Base-by-base conservation (phyloP, 306 rosid species). In the Fagus crenata region DNA sequence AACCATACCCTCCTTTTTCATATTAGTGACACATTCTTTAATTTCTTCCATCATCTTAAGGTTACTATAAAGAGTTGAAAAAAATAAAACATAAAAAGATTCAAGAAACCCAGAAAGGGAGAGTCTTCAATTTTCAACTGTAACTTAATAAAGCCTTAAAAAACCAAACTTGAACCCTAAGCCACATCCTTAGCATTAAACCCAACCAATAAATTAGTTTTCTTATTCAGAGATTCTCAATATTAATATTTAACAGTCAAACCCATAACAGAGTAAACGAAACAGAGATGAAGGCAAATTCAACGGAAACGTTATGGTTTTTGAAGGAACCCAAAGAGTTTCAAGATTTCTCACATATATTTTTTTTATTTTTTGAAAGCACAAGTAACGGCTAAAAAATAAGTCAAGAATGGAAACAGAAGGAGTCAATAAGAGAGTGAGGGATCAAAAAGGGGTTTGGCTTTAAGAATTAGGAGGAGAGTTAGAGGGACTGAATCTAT, bases 231-330 rank as follows among this genome's bases (percentile, higher is more conserved):
- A 46, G 14, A 46, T 46, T 56, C 32, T 31, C 8, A 49, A 35
- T 4, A 9, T 63, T 15, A 28, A 71, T 17, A 11, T 13, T 42
- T 6, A 59, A 49, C 41, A 53, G 69, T 22, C 71, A 36, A 17
- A 37, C 12, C 2, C 46, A n/a, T 6, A 11, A 32, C 4, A 35
- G 40, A 46, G 17, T 5, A 59, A 78, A 68, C 42, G 17, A 64
- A 55, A 51, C 28, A 58, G 39, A 59, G 51, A 46, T 32, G 33
- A 71, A 60, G 54, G 67, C 55, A n/a, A 70, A 71, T 77, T 74
- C 67, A 74, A 77, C 17, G 77, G 73, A 53, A 64, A 69, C 80
- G 81, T 74, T 84, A 69, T 28, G 49, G 60, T 28, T 65, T 22
- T 31, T 67, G 49, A 67, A 49, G 40, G 68, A 63, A 53, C 31